A percentile compares a stretch with the other conserved stretches of the same genome.
Evolutionary conservation across 176 grass and related monocot species (phyloP).

Genomic region (Lolium rigidum): DNA sequence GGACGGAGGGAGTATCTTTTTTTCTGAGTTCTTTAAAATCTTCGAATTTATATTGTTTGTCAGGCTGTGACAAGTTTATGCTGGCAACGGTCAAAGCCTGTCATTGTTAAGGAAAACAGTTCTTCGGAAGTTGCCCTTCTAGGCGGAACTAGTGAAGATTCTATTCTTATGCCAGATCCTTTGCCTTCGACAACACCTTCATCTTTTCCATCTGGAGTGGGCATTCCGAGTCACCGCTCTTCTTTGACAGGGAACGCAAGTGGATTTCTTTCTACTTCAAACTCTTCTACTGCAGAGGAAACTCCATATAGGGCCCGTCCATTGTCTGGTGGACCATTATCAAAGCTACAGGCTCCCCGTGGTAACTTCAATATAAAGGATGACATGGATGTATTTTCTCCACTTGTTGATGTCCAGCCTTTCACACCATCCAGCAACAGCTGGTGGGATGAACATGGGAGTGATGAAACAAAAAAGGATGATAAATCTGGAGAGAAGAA

Average conservation of each 20-base stretch:
- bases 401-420: constrained; percentile 95
- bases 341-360: constrained; percentile 64
- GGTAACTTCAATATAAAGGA: constrained; percentile 82
- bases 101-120: constrained; percentile 82
- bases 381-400: constrained; percentile 99
- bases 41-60: constrained; percentile 34
- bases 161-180: constrained; percentile 97
- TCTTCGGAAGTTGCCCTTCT: constrained; percentile 95
- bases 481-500: constrained; percentile 71
- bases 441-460: constrained; percentile 90
- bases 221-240: constrained; percentile 60
- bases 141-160: constrained; percentile 83
- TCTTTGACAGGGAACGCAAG: constrained; percentile 55
- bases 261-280: constrained; percentile 53
- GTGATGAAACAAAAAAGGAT: constrained; percentile 73
- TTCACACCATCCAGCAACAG: constrained; percentile 81
- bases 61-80: constrained; percentile 92
- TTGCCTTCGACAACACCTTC: constrained; percentile 69
- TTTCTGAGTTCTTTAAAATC: constrained; percentile 43
- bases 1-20: too few species aligned
- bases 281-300: constrained; percentile 55
- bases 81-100: constrained; percentile 97
- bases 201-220: constrained; percentile 55
- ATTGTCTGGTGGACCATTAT: constrained; percentile 61
- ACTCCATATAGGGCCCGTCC: constrained; percentile 58